Evolutionary conservation across 768 basidiomycete species (phyloP).

Genomic region (Pisolithus tinctorius): DNA sequence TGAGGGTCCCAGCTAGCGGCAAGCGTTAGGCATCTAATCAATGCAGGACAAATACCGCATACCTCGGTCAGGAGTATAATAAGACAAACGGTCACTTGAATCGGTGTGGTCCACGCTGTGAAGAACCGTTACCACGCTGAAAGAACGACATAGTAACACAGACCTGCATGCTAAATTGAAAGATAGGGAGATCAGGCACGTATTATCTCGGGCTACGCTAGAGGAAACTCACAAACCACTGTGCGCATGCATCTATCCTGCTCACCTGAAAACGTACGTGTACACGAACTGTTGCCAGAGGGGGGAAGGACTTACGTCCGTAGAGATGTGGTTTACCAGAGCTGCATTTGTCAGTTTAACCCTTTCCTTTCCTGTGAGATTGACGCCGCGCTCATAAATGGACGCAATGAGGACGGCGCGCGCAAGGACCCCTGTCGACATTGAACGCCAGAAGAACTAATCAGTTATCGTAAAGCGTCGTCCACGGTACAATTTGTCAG

Average conservation of each 20-base stretch:
- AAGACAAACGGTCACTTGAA: slow-evolving; percentile 54
- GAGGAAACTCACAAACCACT: slow-evolving; percentile 58
- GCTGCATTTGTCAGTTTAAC: slow-evolving; percentile 54
- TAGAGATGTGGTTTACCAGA: slow-evolving; percentile 55
- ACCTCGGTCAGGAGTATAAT: slow-evolving; percentile 56
- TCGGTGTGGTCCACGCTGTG: slow-evolving; percentile 60
- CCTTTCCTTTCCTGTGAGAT: slow-evolving; percentile 59
- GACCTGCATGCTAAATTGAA: slow-evolving; percentile 35
- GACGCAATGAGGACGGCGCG: slow-evolving; percentile 62
- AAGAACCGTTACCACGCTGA: not conserved
- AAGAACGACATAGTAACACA: not conserved
- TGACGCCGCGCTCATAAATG: slow-evolving; percentile 64
- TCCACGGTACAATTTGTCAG: not conserved
- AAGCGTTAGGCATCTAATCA: not conserved
- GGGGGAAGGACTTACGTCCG: slow-evolving; percentile 43
- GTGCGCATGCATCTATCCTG: slow-evolving; percentile 53
- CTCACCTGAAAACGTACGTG: slow-evolving; percentile 34
- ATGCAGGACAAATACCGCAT: slow-evolving; percentile 2
- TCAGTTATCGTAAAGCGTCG: not conserved
- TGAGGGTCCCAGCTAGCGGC: slow-evolving; percentile 53
- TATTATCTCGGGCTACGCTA: not conserved
- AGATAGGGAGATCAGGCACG: not conserved
- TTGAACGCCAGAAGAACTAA: slow-evolving; percentile 67
- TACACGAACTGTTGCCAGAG: not conserved
- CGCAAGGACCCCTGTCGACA: slow-evolving; percentile 58